These are phyloP conservation scores for Moniliophthora roreri DNA, from an alignment of 1,284 basidiomycete genomes.

Conservation along the genomic window DNA sequence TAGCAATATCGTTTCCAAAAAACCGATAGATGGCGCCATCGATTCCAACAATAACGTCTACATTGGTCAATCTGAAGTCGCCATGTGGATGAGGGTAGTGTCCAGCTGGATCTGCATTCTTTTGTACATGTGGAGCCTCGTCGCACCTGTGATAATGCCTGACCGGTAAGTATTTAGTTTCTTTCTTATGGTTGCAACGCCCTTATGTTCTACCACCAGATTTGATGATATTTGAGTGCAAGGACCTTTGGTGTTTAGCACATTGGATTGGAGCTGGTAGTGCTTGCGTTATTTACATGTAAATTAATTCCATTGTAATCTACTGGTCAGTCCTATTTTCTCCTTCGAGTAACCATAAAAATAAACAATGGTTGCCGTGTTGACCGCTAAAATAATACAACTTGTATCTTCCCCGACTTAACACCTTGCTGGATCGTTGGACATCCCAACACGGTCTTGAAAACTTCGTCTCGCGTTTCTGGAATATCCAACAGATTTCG, in stretches of 20 bases:
- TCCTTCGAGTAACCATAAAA: too few relatives aligned
- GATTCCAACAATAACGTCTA: conserved; percentile 78
- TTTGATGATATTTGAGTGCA: conserved; percentile 30
- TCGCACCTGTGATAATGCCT: conserved; percentile 89
- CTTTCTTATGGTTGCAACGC: neutral
- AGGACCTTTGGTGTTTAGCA: too few relatives aligned
- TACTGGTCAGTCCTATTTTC: neutral
- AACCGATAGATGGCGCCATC: conserved; percentile 40
- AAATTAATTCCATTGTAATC: neutral
- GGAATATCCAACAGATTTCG: conserved; percentile 76
- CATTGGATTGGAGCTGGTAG: too few relatives aligned
- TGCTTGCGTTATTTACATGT: too few relatives aligned
- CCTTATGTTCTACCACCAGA: conserved; percentile 16
- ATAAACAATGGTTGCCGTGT: neutral
- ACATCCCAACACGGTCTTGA: conserved; percentile 67
- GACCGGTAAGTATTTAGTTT: conserved; percentile 56
- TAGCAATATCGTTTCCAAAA: conserved; percentile 75
- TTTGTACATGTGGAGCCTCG: conserved; percentile 87
- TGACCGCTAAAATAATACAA: conserved; percentile 63
- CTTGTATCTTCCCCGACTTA: conserved; percentile 67
- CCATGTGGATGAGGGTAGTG: conserved; percentile 99
- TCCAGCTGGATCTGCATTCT: conserved; percentile 93
- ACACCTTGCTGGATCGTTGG: conserved; percentile 61
- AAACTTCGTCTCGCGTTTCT: conserved; percentile 80
- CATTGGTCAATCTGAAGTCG: conserved; percentile 92